A percentile compares a stretch with the other conserved stretches of the same genome.
These are phyloP conservation scores for Parietichytrium sp. DNA, from an alignment of 108 stramenopile species.

Conservation along the genomic window DNA sequence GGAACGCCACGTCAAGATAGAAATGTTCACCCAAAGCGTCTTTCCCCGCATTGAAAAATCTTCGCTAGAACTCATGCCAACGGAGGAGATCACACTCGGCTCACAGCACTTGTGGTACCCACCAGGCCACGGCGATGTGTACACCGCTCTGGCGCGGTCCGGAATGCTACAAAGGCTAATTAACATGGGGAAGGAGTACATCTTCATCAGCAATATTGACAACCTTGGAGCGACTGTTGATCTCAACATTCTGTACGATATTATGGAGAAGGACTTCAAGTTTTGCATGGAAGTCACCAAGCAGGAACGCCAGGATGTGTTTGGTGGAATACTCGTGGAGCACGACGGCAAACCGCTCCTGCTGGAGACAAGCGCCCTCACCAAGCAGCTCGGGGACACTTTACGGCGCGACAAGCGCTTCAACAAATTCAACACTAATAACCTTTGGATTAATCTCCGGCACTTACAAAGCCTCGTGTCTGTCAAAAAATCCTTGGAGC, in stretches of 20 bases:
- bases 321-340: constrained; percentile 35
- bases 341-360: constrained; percentile 20
- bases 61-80: constrained; percentile 60
- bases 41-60: constrained; percentile 67
- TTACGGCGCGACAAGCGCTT: constrained; percentile 95
- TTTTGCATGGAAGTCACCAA: constrained; percentile 69
- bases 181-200: constrained; percentile 92
- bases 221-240: constrained; percentile 98
- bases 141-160: constrained; percentile 92
- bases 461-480: constrained; percentile 49
- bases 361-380: constrained; percentile 1
- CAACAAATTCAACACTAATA: constrained; percentile 98
- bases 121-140: constrained; percentile 99
- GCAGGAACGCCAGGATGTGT: constrained; percentile 13
- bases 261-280: constrained; percentile 58
- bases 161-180: constrained; percentile 88
- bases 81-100: background rate
- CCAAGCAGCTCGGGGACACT: constrained; percentile 60
- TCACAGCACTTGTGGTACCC: constrained; percentile 89
- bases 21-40: constrained; percentile 47
- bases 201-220: constrained; percentile 99
- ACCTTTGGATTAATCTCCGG: constrained; percentile 95
- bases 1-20: constrained; percentile 62
- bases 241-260: constrained; percentile 69
- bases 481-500: background rate